These are phyloP conservation scores for Lasiodiplodia sp. DNA, from an alignment of 2,329 filamentous ascomycete genomes.

Conservation along the genomic window DNA sequence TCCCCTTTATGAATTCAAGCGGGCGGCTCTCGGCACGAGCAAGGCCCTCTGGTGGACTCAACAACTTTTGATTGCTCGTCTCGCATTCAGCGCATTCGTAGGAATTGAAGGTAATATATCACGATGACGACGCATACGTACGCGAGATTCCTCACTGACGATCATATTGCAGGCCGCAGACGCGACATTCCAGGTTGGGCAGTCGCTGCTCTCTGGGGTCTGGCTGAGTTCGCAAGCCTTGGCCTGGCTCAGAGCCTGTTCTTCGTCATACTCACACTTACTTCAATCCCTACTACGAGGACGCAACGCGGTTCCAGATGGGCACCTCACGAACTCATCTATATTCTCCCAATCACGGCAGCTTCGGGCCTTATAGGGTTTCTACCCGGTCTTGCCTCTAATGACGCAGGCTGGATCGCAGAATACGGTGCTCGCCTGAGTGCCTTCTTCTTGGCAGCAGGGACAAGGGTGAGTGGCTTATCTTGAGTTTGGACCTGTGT, in stretches of 20 bases:
- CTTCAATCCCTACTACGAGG: constrained; percentile 55
- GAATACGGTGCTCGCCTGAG: constrained; percentile 36
- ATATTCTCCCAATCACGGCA: constrained; percentile 53
- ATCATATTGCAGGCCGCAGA: constrained; percentile 51
- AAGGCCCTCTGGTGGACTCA: constrained; percentile 69
- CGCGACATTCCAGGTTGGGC: constrained; percentile 60
- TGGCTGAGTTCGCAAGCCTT: constrained; percentile 67
- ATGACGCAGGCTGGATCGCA: constrained; percentile 36
- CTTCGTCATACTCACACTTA: constrained; percentile 65
- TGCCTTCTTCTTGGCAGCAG: constrained; percentile 46
- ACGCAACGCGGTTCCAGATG: constrained; percentile 42
- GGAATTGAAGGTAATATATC: constrained; percentile 60
- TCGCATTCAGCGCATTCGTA: constrained; percentile 65
- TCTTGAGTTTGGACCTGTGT: neutral
- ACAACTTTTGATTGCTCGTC: constrained; percentile 63
- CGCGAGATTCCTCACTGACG: constrained; percentile 27
- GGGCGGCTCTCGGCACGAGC: constrained; percentile 62
- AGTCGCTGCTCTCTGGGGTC: constrained; percentile 63
- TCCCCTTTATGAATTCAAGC: constrained; percentile 60
- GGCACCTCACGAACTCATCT: constrained; percentile 42
- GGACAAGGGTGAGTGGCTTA: constrained; percentile 38
- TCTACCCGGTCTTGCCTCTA: constrained; percentile 39
- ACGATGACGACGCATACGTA: neutral
- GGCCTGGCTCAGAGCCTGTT: constrained; percentile 71
- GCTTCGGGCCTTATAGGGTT: constrained; percentile 56